Percentiles rank a stretch among this genome's conserved stretches.
These are phyloP conservation scores for Chlamydomonas schloesseri DNA, from an alignment of 139 green algal species.

Conservation along the genomic window DNA sequence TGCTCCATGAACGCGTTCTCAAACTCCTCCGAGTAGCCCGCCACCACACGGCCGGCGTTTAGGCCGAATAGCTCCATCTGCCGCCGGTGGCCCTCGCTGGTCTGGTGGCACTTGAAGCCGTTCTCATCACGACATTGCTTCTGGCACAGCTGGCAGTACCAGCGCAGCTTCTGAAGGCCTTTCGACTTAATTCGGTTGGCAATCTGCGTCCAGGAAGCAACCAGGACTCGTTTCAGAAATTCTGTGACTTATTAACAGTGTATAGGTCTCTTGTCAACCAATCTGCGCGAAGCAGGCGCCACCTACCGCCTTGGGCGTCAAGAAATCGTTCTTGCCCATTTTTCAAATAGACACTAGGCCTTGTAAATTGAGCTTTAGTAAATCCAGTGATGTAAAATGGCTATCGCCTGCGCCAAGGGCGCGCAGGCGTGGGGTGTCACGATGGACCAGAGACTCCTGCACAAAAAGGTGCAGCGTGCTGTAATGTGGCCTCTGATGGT, in stretches of 20 bases:
- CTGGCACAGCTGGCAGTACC: constrained; percentile 97
- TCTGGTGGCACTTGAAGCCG: constrained; percentile 97
- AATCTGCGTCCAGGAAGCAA: constrained; percentile 71
- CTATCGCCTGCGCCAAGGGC: no score
- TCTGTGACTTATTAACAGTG: no score
- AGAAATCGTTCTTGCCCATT: constrained; percentile 90
- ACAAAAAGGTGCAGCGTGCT: no score
- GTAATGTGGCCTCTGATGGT: no score
- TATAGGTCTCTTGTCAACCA: no score
- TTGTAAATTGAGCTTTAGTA: no score
- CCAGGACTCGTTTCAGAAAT: neutral
- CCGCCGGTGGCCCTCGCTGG: constrained; percentile 80
- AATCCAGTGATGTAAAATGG: no score
- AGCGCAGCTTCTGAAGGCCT: constrained; percentile 95
- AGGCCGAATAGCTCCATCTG: constrained; percentile 94
- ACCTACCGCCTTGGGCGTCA: constrained; percentile 89
- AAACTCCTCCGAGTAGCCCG: constrained; percentile 93
- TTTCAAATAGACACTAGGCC: no score
- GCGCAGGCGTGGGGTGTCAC: no score
- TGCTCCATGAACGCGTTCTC: constrained; percentile 92
- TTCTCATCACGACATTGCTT: constrained; percentile 99
- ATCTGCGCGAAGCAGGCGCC: no score
- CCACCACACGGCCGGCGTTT: constrained; percentile 82
- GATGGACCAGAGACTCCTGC: no score
- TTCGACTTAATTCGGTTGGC: constrained; percentile 97